Evolutionary conservation across 257 asterid genomes (phyloP).

Genomic region (Galeopsis tetrahit): DNA sequence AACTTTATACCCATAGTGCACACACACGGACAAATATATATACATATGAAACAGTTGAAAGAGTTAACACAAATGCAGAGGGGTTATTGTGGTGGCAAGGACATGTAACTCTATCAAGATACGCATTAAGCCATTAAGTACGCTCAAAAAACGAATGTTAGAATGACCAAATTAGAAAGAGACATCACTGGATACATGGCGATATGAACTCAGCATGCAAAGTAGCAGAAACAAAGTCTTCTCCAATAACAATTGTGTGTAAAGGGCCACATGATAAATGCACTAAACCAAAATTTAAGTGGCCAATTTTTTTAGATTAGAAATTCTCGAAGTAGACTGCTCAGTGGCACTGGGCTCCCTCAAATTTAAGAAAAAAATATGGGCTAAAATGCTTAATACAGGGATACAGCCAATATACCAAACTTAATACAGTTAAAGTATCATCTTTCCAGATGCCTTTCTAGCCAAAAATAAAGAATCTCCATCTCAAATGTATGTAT

Average conservation of each 20-base stretch:
- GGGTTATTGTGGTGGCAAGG: slow-evolving; percentile 1
- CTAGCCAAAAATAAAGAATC: slow-evolving; percentile 6
- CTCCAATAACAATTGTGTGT: neutral
- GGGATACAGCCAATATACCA: neutral
- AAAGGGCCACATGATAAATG: neutral
- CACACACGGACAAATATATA: neutral
- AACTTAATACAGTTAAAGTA: slow-evolving; percentile 5
- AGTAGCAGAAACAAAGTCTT: neutral
- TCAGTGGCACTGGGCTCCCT: neutral
- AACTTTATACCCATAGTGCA: neutral
- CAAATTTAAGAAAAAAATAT: too few relatives aligned
- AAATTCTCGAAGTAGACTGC: neutral
- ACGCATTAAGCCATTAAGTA: neutral
- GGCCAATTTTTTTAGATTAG: neutral
- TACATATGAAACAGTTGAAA: neutral
- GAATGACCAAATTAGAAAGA: slow-evolving; percentile 17
- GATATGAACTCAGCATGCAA: neutral
- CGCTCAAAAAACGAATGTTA: neutral
- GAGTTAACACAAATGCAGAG: neutral
- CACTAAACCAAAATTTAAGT: neutral
- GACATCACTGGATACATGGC: neutral
- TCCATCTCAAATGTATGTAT: neutral
- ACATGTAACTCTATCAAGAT: neutral
- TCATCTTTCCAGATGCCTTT: slow-evolving; percentile 13
- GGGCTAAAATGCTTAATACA: neutral